phyloP scores from a whole-genome alignment of 1,284 basidiomycete genomes.

The Boletus semigastroideus region DNA sequence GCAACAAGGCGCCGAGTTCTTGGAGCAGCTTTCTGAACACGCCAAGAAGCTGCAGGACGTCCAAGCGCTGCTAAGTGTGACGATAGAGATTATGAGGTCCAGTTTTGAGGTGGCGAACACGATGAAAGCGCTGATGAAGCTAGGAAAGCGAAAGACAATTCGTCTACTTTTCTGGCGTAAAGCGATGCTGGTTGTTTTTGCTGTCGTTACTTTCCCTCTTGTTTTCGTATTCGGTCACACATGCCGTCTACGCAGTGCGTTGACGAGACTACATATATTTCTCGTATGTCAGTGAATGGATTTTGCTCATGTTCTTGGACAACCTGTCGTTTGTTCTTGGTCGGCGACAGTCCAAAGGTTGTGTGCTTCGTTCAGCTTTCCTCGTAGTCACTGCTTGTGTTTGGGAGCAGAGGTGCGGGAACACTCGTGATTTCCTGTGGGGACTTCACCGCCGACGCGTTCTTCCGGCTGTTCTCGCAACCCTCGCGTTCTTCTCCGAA shows the following conservation, averaged over 20 bases:
- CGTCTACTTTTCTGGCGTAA: background rate
- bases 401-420: too few relatives aligned
- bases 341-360: too few relatives aligned
- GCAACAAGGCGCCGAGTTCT: conserved; percentile 72
- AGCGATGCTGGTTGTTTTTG: background rate
- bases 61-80: conserved; percentile 74
- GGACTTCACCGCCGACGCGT: too few relatives aligned
- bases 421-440: too few relatives aligned
- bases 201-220: background rate
- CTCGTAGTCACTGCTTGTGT: too few relatives aligned
- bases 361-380: too few relatives aligned
- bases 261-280: background rate
- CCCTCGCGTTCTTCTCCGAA: too few relatives aligned
- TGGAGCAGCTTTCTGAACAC: conserved; percentile 85
- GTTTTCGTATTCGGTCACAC: background rate
- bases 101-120: conserved; percentile 92
- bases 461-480: too few relatives aligned
- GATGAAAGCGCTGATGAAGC: conserved; percentile 86
- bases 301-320: conserved; percentile 7
- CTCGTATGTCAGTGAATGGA: conserved; percentile 12
- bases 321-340: too few relatives aligned
- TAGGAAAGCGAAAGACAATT: conserved; percentile 43
- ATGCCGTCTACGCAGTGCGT: conserved; percentile 7
- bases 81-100: conserved; percentile 90
- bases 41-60: conserved; percentile 92